phyloP scores from a whole-genome alignment of 2,329 filamentous ascomycete genomes.

The Colletotrichum sp. region DNA sequence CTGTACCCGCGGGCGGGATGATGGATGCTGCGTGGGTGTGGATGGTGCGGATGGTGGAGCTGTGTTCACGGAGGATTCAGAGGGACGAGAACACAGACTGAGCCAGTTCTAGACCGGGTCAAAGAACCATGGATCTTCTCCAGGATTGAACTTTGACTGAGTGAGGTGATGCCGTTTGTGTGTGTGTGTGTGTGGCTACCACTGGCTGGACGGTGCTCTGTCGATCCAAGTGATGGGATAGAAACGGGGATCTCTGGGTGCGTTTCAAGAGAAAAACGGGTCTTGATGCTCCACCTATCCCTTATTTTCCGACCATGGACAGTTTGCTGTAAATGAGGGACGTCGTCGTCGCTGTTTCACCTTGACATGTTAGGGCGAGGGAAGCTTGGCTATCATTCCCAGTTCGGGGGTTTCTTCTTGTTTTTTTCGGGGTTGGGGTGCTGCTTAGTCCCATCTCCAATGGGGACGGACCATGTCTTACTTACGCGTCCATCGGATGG shows the following conservation, averaged over 20 bases:
- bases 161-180: neutral
- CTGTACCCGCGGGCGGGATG: neutral
- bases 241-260: neutral
- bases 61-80: neutral
- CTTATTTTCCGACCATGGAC: constrained; percentile 8
- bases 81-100: neutral
- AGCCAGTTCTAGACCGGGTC: neutral
- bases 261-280: constrained; percentile 10
- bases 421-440: neutral
- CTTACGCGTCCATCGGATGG: constrained; percentile 11
- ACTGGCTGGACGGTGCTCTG: neutral
- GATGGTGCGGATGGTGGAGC: neutral
- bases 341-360: constrained; percentile 8
- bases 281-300: neutral
- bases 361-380: neutral
- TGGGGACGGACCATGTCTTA: neutral
- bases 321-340: constrained; percentile 9
- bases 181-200: neutral
- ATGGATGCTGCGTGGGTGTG: neutral
- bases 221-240: neutral
- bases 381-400: neutral
- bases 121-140: neutral
- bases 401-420: neutral
- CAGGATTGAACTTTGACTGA: neutral
- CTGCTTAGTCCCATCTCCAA: neutral